These are phyloP conservation scores for Acacia acuminata DNA, from an alignment of 306 rosid species.

Conservation along the genomic window DNA sequence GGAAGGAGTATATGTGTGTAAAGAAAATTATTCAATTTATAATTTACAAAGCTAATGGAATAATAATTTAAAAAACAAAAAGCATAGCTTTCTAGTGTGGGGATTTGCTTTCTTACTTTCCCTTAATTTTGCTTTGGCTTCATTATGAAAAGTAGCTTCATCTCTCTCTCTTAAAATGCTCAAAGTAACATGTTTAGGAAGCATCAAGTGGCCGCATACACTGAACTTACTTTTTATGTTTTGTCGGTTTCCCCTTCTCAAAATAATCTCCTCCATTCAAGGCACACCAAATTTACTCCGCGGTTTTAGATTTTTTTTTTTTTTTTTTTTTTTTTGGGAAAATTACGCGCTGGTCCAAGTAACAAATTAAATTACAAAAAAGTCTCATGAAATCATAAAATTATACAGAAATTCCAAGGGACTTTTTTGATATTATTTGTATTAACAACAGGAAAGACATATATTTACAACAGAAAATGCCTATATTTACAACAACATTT, in stretches of 20 bases:
- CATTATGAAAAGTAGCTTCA: neutral
- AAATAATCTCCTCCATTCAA: neutral
- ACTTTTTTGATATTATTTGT: no score
- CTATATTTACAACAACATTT: no score
- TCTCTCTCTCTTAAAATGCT: neutral
- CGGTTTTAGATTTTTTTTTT: no score
- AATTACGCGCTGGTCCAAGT: no score
- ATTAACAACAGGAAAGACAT: no score
- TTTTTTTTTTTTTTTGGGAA: no score
- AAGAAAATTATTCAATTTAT: neutral
- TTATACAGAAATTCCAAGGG: no score
- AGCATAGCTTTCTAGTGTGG: neutral
- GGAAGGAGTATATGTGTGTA: neutral
- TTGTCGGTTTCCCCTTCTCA: neutral
- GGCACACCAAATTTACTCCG: no score
- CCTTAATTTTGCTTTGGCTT: neutral
- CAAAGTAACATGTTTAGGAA: neutral
- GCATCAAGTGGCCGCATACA: constrained; percentile 14
- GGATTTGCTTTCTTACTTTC: neutral
- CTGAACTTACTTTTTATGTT: constrained; percentile 6
- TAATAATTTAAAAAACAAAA: neutral
- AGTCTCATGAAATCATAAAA: no score
- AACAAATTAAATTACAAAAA: no score
- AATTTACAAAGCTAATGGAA: neutral
- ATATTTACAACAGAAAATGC: no score